Evolutionary conservation across 495 filamentous ascomycete genomes (phyloP).

Genomic region (Hypomontagnella submonticulosa): DNA sequence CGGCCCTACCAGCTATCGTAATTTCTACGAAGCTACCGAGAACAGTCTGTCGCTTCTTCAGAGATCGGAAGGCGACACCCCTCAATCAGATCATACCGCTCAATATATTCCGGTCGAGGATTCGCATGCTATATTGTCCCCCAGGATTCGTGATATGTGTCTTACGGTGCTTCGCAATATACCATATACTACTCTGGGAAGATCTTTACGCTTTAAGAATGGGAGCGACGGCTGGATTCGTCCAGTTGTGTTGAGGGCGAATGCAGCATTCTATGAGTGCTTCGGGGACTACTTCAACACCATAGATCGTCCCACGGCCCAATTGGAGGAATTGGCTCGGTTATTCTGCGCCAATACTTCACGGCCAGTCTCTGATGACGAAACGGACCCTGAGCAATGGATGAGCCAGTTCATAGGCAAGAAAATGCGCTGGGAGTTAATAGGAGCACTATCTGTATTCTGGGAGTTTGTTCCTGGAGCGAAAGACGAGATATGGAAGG

Average conservation of each 20-base stretch:
- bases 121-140: conserved; percentile 13
- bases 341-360: conserved; percentile 43
- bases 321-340: conserved; percentile 39
- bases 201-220: conserved; percentile 45
- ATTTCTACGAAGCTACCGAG: conserved; percentile 56
- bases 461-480: conserved; percentile 47
- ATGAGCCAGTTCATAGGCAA: conserved; percentile 57
- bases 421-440: conserved; percentile 68
- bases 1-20: conserved; percentile 63
- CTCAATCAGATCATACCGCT: conserved; percentile 46
- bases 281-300: conserved; percentile 37
- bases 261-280: conserved; percentile 25
- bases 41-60: conserved; percentile 44
- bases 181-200: conserved; percentile 49
- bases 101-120: conserved; percentile 11
- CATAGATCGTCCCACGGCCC: conserved; percentile 7
- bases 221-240: conserved; percentile 41
- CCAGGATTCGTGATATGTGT: conserved; percentile 49
- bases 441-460: conserved; percentile 64
- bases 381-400: conserved; percentile 53
- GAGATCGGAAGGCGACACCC: conserved; percentile 29
- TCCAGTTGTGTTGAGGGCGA: conserved; percentile 20
- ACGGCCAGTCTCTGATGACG: conserved; percentile 40
- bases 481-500: conserved; percentile 12
- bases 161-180: conserved; percentile 57